Evolutionary conservation across 805 yeast species (phyloP), one percentile per base, ranked within the genome.

Genomic region (Candida nitratophila): DNA sequence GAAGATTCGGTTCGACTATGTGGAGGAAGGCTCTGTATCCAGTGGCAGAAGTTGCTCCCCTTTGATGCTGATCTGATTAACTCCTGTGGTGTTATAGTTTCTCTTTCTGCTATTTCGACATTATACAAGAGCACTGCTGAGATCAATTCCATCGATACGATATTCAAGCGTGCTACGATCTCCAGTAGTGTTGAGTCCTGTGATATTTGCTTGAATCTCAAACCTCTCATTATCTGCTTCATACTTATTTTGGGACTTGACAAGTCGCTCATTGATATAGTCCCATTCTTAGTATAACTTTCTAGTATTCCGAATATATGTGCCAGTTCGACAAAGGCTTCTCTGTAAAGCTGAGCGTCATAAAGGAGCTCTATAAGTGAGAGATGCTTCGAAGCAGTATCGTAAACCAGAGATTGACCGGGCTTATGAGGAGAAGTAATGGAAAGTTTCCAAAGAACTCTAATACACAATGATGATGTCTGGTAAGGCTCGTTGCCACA

Each of bases 21-120:
- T 12, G 21, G 19, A n/a, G 21, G 36, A 1, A 50, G 29, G 4
- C 44, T 38, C 19, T 17, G 27, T 20, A 50, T 43, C 56, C 58
- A 52, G 4, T 30, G n/a, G 11, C 42, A 39, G 15, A 47, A 47
- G 33, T 41, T 43, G 5, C 53, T 46, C 1, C 37, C 49, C 4
- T 16, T 19, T 6, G 48, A 45, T 1, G 43, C 35, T 1, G 39
- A 26, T 20, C 39, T 33, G 4, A 50, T 30, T 4, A 50, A 24
- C 4, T 33, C 38, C 20, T 34, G 37, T 9, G 22, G 37, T 19
- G 24, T 34, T 12, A 19, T 9, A 6, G 11, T 41, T 47, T 17
- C 24, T 8, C 7, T 4, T 19, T 6, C 15, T 7, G 3, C 11
- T 19, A 17, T 19, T 20, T 17, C 19, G 4, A 10, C 11, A 4